A percentile compares a stretch with the other conserved stretches of the same genome.
phyloP scores from a whole-genome alignment of 2,329 filamentous ascomycete species.

The Aspergillus brunneoviolaceus region DNA sequence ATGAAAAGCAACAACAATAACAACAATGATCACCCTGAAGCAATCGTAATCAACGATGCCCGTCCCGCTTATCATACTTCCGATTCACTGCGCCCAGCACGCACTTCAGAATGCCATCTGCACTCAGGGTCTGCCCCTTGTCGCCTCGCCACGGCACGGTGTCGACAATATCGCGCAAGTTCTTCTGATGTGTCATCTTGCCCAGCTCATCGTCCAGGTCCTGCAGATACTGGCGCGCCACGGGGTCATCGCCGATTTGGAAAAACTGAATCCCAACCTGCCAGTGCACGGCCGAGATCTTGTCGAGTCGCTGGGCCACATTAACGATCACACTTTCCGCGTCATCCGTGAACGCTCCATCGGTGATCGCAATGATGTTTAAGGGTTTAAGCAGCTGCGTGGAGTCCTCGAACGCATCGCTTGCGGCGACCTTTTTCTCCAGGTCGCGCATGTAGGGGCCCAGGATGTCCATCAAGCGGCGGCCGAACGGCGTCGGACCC shows the following conservation, averaged over 20 bases:
- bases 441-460: slow-evolving; percentile 66
- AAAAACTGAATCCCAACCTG: slow-evolving; percentile 96
- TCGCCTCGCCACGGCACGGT: slow-evolving; percentile 70
- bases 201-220: slow-evolving; percentile 72
- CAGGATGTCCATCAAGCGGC: slow-evolving; percentile 69
- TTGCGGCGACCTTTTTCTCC: slow-evolving; percentile 45
- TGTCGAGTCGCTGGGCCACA: slow-evolving; percentile 64
- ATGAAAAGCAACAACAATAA: slow-evolving; percentile 5
- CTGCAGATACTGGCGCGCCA: slow-evolving; percentile 64
- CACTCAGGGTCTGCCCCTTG: slow-evolving; percentile 56
- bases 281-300: slow-evolving; percentile 63
- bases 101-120: slow-evolving; percentile 73
- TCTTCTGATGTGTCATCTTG: slow-evolving; percentile 46
- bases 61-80: slow-evolving; percentile 55
- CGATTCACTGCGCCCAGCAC: slow-evolving; percentile 76
- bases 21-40: neutral
- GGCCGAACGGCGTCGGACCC: slow-evolving; percentile 73
- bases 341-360: slow-evolving; percentile 79
- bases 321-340: slow-evolving; percentile 67
- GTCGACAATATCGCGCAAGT: slow-evolving; percentile 83
- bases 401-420: slow-evolving; percentile 6
- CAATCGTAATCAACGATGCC: slow-evolving; percentile 11
- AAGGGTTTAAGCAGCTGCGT: slow-evolving; percentile 64
- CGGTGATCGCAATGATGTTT: slow-evolving; percentile 91
- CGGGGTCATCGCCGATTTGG: slow-evolving; percentile 75